A percentile compares a stretch with the other conserved stretches of the same genome.
These are phyloP conservation scores for Gossypium trilobum DNA, from an alignment of 441 rosid genomes.

Conservation along the genomic window DNA sequence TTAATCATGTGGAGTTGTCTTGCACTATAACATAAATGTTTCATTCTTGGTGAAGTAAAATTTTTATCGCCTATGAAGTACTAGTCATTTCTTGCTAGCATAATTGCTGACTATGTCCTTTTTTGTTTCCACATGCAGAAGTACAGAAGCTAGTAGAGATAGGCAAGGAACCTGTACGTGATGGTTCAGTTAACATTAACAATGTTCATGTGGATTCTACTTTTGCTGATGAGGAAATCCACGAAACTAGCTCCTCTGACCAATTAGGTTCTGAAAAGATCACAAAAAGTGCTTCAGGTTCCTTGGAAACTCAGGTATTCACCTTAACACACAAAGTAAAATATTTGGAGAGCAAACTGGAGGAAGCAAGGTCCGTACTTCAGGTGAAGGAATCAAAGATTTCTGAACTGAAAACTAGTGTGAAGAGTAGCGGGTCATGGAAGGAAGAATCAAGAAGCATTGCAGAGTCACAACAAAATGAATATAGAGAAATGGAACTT, in stretches of 20 bases:
- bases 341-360: constrained; percentile 48
- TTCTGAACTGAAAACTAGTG: constrained; percentile 41
- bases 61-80: not conserved
- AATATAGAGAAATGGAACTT: constrained; percentile 33
- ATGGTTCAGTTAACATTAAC: constrained; percentile 24
- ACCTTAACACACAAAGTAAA: constrained; percentile 41
- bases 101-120: constrained; percentile 5
- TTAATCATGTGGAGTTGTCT: not conserved
- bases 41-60: not conserved
- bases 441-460: constrained; percentile 29
- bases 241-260: constrained; percentile 33
- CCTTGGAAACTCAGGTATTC: constrained; percentile 35
- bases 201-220: constrained; percentile 23
- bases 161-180: constrained; percentile 38
- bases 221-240: constrained; percentile 19
- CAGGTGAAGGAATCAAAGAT: constrained; percentile 43
- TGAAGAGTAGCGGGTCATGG: constrained; percentile 20
- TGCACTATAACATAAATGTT: not conserved
- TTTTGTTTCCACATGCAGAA: constrained; percentile 36
- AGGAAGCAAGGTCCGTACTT: constrained; percentile 39
- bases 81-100: not conserved
- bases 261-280: constrained; percentile 25
- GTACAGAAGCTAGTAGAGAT: constrained; percentile 53
- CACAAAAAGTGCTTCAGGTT: constrained; percentile 22
- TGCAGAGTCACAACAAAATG: constrained; percentile 28